Evolutionary conservation across 345 rosid genomes (phyloP), one percentile per base, ranked within the genome.

Genomic region (Atalantia buxifolia): DNA sequence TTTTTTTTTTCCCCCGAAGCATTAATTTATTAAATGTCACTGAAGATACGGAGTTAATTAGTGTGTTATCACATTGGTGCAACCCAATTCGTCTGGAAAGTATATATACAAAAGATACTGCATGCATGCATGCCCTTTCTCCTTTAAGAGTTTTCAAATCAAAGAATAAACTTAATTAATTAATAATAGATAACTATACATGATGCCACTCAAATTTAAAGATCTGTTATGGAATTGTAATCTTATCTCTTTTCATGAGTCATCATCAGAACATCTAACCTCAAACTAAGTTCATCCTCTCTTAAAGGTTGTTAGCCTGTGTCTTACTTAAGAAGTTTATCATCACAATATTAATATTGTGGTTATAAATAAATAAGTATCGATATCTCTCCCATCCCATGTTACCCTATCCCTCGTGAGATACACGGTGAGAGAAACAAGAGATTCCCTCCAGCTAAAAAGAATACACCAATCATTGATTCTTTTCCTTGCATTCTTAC

Each of bases 371-470:
- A 45, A 45, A 45, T 12, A 38, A 38, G 42, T 8, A 45, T 45
- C 18, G 18, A 45, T 45, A 45, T 45, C 50, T 45, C 50, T 45
- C 1, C 50, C 50, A 45, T 45, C 50, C 57, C 74, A 77, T 67
- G 77, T 73, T 59, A 67, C 76, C 78, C 57, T 4, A 53, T 53
- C 57, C 57, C 57, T 53, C 1, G 57, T 53, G 57, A 53, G 57
- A 53, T 69, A 40, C 19, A n/a, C n/a, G 30, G 57, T 73, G 70
- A 36, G 56, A 53, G 69, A 42, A 66, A 62, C 36, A 68, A 72
- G 78, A 78, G 87, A 84, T 78, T 82, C 86, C 71, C 71, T 80
- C 83, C 85, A 80, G 86, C 89, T 80, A 84, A 76, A 84, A 82
- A 76, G 85, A 82, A 80, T 33, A 55, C 21, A 69, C 55, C 84